phyloP scores from a whole-genome alignment of 305 asterid species.

The Ilex paraguariensis region DNA sequence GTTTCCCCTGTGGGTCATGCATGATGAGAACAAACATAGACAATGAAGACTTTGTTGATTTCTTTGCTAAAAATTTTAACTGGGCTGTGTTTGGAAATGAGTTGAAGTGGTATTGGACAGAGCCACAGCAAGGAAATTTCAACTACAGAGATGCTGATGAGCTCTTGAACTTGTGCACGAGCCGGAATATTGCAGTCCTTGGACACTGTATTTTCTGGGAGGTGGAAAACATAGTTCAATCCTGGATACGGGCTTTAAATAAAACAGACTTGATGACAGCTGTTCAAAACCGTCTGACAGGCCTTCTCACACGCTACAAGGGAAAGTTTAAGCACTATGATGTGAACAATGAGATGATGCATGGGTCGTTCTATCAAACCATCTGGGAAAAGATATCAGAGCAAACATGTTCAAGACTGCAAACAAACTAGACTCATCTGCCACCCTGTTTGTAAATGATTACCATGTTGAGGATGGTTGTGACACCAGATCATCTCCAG shows the following conservation, averaged over 20 bases:
- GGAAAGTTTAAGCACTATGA: conserved; percentile 78
- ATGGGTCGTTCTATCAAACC: conserved; percentile 78
- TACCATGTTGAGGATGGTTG: conserved; percentile 71
- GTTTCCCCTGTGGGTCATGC: conserved; percentile 86
- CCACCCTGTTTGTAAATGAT: conserved; percentile 71
- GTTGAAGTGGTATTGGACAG: conserved; percentile 94
- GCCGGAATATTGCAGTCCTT: conserved; percentile 47
- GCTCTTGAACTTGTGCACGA: conserved; percentile 43
- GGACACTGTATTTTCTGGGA: conserved; percentile 99
- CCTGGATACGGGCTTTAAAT: conserved; percentile 61
- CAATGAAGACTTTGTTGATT: conserved; percentile 70
- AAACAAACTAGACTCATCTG: conserved; percentile 49
- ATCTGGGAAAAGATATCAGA: conserved; percentile 53
- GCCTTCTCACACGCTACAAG: conserved; percentile 70
- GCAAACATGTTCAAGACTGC: conserved; percentile 68
- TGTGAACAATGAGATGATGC: conserved; percentile 93
- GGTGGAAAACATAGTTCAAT: conserved; percentile 56
- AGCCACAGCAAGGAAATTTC: conserved; percentile 65
- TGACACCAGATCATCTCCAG: conserved; percentile 59
- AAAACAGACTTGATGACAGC: conserved; percentile 50
- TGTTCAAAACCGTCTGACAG: conserved; percentile 55
- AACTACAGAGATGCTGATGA: conserved; percentile 85
- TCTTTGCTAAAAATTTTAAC: conserved; percentile 71
- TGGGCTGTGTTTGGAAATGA: conserved; percentile 95
- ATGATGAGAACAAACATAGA: conserved; percentile 61